A percentile compares a stretch with the other conserved stretches of the same genome.
These are phyloP conservation scores for Arbutus unedo DNA, from an alignment of 148 eudicot species.

Conservation along the genomic window DNA sequence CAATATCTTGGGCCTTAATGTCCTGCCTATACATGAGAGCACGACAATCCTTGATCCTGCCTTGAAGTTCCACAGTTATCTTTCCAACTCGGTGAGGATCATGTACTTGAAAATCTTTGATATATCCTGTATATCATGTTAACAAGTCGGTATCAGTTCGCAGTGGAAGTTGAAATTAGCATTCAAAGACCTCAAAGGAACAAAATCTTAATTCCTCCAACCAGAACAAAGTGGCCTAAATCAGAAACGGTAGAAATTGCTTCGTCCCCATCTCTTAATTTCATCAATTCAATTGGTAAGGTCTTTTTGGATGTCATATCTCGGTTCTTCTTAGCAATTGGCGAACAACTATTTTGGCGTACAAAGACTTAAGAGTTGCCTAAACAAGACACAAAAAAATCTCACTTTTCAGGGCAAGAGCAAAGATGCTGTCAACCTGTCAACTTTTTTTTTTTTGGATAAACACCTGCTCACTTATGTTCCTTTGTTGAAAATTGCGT, in stretches of 20 bases:
- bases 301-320: not conserved
- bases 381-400: not conserved
- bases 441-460: not conserved
- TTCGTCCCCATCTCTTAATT: not conserved
- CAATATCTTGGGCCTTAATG: conserved; percentile 67
- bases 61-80: conserved; percentile 74
- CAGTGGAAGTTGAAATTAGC: not conserved
- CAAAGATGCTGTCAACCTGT: not conserved
- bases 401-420: not conserved
- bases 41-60: conserved; percentile 78
- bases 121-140: conserved; percentile 54
- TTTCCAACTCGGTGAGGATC: conserved; percentile 78
- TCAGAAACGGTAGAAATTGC: not conserved
- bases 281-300: not conserved
- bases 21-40: conserved; percentile 90
- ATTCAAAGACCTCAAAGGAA: not conserved
- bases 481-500: not conserved
- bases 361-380: not conserved
- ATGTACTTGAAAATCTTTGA: conserved; percentile 74
- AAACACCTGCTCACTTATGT: no score
- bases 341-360: not conserved
- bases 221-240: not conserved
- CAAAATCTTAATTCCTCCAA: not conserved
- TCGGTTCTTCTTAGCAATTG: not conserved
- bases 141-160: not conserved